phyloP scores from a whole-genome alignment of 2,329 filamentous ascomycete species.

The Colletotrichum filicis region DNA sequence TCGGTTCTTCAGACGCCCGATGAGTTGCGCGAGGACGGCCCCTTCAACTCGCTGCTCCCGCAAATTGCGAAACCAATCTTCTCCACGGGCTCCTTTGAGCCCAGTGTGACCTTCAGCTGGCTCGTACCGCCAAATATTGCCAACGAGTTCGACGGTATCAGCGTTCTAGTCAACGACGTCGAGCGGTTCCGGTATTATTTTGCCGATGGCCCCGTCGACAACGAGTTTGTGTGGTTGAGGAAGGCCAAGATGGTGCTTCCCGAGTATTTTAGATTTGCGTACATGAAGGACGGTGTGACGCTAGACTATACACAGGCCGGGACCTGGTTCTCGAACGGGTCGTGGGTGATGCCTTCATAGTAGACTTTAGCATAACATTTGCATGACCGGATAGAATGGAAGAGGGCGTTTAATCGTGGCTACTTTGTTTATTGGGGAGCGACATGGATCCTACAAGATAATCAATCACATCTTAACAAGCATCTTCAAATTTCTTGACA shows the following conservation, averaged over 20 bases:
- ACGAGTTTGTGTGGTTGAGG: conserved; percentile 23
- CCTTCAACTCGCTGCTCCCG: conserved; percentile 71
- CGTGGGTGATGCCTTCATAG: conserved; percentile 19
- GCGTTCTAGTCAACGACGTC: conserved; percentile 86
- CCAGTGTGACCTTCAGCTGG: conserved; percentile 74
- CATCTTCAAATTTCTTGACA: background rate
- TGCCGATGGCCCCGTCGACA: conserved; percentile 54
- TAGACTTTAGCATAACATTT: conserved; percentile 1
- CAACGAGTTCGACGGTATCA: conserved; percentile 77
- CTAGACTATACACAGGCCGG: conserved; percentile 26
- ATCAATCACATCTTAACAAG: background rate
- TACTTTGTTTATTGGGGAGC: background rate
- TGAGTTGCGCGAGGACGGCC: conserved; percentile 75
- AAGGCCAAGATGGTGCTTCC: conserved; percentile 23
- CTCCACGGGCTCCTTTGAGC: conserved; percentile 54
- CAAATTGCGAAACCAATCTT: conserved; percentile 59
- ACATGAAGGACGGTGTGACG: conserved; percentile 27
- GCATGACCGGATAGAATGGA: background rate
- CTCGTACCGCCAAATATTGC: conserved; percentile 45
- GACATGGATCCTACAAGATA: background rate
- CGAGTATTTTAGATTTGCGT: conserved; percentile 32
- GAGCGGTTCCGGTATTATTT: conserved; percentile 82
- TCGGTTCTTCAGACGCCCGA: conserved; percentile 84
- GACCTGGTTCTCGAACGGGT: conserved; percentile 28
- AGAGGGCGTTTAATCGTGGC: background rate